Evolutionary conservation across 805 yeast genomes (phyloP), one percentile per base, ranked within the genome.

Genomic region (Teunomyces lycoperdinae): DNA sequence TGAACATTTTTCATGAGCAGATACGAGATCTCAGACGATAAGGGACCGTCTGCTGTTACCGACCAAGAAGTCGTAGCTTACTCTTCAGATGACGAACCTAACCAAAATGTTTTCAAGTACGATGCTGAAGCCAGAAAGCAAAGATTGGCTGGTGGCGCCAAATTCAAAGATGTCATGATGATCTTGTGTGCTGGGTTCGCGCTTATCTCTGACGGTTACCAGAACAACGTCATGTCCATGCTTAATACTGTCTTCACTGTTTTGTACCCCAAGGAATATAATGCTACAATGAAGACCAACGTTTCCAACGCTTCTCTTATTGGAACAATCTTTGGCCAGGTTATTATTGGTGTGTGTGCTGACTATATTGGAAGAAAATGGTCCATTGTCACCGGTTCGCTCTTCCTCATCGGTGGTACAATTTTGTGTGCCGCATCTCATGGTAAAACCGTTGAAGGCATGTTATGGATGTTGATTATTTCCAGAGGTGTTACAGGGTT

Each of bases 381-480:
- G 73, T 84, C 89, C n/a, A 83, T 85, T 58, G 73, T 84, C 9
- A 63, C 78, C 20, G 87, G 88, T 7, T 83, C 89, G 1, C 53
- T 72, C 4, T 70, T 84, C 47, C 74, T 85, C 55, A 81, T 85
- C 7, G 52, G 84, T 36, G 90, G 90, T 44, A 78, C 88, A 10
- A 68, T 79, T 43, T 56, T 84, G 63, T 85, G 87, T 62, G 80
- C 89, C 40, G 89, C 87, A 16, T 71, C 90, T 9, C 87, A 84
- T 55, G 91, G 90, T 32, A 58, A 51, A 1, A 54, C 81, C 13
- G 59, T 58, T 30, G 71, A 83, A 2, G 89, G 89, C 9, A 79
- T 85, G 84, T 80, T 85, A 58, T 84, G 87, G 89, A 84, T 82
- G 88, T 68, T 86, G 58, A 79, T 82, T 41, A 81, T 86, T n/a